Evolutionary conservation across 2,329 filamentous ascomycete species (phyloP).

Genomic region (Cryphonectria carpinicola): DNA sequence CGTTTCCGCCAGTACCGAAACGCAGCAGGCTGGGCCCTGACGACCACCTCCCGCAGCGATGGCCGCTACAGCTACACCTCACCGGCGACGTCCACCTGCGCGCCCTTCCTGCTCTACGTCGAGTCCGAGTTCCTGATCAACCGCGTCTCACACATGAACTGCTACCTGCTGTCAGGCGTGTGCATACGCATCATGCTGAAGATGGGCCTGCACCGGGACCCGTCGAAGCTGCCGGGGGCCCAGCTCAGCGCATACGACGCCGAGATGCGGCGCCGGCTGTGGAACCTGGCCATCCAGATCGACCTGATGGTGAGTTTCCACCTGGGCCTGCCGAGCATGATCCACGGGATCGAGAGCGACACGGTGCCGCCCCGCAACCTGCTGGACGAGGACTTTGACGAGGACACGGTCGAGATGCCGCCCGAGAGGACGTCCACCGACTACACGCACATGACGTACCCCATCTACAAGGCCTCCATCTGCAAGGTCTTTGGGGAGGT

Average conservation of each 20-base stretch:
- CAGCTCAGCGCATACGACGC: slow-evolving; percentile 54
- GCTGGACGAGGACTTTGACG: slow-evolving; percentile 67
- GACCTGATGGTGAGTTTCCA: slow-evolving; percentile 70
- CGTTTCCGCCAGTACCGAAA: slow-evolving; percentile 53
- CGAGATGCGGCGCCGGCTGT: slow-evolving; percentile 58
- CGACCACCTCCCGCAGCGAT: slow-evolving; percentile 44
- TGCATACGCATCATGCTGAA: slow-evolving; percentile 59
- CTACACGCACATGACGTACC: slow-evolving; percentile 61
- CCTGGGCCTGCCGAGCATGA: slow-evolving; percentile 64
- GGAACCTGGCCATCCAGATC: slow-evolving; percentile 60
- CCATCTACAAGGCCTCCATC: slow-evolving; percentile 55
- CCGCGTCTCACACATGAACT: slow-evolving; percentile 55
- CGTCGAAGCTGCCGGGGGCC: slow-evolving; percentile 50
- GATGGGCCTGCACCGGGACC: slow-evolving; percentile 63
- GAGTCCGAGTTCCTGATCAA: slow-evolving; percentile 59
- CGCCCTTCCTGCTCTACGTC: slow-evolving; percentile 55
- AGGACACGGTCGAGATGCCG: slow-evolving; percentile 58
- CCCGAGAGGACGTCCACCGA: slow-evolving; percentile 59
- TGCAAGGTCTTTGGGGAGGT: slow-evolving; percentile 54
- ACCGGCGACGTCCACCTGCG: slow-evolving; percentile 52
- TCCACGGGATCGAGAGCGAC: slow-evolving; percentile 66
- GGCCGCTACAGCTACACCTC: slow-evolving; percentile 44
- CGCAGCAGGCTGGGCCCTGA: slow-evolving; percentile 56
- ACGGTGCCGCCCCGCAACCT: slow-evolving; percentile 65
- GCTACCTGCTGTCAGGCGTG: slow-evolving; percentile 56